Evolutionary conservation across 495 filamentous ascomycete genomes (phyloP), one percentile per base, ranked within the genome.

Genomic region (Pyronema omphalodes): DNA sequence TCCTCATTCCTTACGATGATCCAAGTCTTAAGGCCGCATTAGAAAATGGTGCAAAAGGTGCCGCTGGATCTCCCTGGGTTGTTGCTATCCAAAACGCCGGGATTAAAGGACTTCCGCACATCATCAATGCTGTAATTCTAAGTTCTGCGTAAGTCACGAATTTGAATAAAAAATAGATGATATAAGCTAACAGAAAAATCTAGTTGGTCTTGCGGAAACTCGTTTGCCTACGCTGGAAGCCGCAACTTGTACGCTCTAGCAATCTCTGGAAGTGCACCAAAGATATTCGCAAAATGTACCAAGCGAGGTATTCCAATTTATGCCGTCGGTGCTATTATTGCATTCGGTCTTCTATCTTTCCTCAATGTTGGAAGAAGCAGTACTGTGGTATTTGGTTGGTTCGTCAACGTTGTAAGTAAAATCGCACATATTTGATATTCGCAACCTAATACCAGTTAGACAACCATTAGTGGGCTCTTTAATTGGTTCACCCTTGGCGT

Each of bases 201-300:
- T 18, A 52, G 50, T 5, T 52, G 50, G 50, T 52, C 50, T 41
- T 52, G 50, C 34, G 86, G 85, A 3, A 91, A 91, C 65, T 81
- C 81, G 44, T 89, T 86, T 66, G 78, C 83, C 23, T 93, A 86
- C 67, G 85, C 80, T 63, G 83, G 82, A 9, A 85, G 79, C 48
- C 75, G 86, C 37, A 80, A 77, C 49, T 66, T 93, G 19, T 84
- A 84, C 61, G 84, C 82, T 3, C 73, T 93, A 71, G 39, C 68
- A 76, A 60, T 52, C 37, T 68, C 70, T 12, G 74, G 74, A 0
- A 74, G 75, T 41, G 85, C 85, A 0, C 85, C 85, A 0, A 70
- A 62, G 19, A 63, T 87, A 47, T 73, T 91, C 46, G 71, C 71
- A 0, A 76, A 73, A 58, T 86, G 82, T 51, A 77, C 76, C 7